Conservation (phyloP, 2,329 filamentous ascomycete species). For the Fusarium ambrosium region DNA sequence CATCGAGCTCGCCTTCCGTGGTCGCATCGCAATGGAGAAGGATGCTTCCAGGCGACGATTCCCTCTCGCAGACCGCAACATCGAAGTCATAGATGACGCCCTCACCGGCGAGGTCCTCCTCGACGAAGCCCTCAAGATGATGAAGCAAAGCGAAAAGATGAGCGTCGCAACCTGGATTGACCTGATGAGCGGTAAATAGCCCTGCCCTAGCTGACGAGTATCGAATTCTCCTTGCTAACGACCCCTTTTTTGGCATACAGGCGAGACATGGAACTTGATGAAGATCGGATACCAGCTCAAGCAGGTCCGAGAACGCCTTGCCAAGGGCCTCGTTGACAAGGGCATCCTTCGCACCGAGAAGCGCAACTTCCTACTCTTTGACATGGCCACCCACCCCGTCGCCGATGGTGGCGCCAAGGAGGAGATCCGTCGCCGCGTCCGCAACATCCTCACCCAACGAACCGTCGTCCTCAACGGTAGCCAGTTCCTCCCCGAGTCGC, state of each 20-base stretch:
- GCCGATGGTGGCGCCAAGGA: constrained; percentile 97
- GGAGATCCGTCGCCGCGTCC: constrained; percentile 92
- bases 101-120: constrained; percentile 96
- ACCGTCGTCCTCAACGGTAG: constrained; percentile 90
- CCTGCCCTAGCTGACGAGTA: constrained; percentile 24
- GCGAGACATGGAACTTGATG: constrained; percentile 99
- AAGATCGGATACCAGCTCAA: constrained; percentile 99
- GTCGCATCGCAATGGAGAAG: constrained; percentile 98
- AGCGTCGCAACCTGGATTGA: constrained; percentile 99
- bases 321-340: constrained; percentile 98
- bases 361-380: constrained; percentile 98
- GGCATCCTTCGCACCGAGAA: constrained; percentile 98
- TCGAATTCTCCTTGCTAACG: constrained; percentile 31
- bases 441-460: constrained; percentile 91
- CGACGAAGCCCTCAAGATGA: constrained; percentile 99
- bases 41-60: constrained; percentile 93
- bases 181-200: constrained; percentile 87
- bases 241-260: constrained; percentile 62
- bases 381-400: constrained; percentile 99
- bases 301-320: constrained; percentile 96
- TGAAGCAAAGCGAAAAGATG: constrained; percentile 99
- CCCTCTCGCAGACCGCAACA: constrained; percentile 90
- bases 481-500: constrained; percentile 92
- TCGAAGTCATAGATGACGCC: constrained; percentile 97
- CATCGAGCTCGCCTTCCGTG: constrained; percentile 94